Base-by-base conservation (phyloP, 306 rosid species). In the Medicago arabica region DNA sequence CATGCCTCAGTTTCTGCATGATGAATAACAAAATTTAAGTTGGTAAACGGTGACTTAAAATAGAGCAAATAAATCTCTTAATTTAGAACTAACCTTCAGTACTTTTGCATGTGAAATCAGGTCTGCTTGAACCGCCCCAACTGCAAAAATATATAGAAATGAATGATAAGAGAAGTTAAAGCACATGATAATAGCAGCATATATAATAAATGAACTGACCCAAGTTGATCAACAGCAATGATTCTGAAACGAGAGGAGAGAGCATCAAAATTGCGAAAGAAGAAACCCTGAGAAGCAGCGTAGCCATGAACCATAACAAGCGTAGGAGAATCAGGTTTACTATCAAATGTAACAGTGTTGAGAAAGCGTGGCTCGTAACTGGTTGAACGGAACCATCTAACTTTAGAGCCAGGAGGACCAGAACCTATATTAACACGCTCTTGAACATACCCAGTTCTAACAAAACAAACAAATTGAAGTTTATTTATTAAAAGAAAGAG, bases 91-190 rank as follows among this genome's bases (percentile, higher is more conserved):
- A 70, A 93, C 99, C 99, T 89, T 95, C 98, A 18, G 99, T 95
- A 86, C 93, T 92, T 89, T 74, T 86, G 87, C 99, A 95, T 21
- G 96, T 90, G 79, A 95, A 95, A 74, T 95, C 98, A 21, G 99
- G 99, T 88, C 99, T 90, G 85, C 99, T 95, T 80, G 99, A 95
- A 78, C 96, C 99, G 49, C 99, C 99, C 99, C 99, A 95, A 72
- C 99, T 95, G 89, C 54, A 82, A 72, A 75, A 54, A 44, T 19
- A 67, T 28, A 28, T 28, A 28, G 31, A 40, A 78, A 55, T 47
- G 55, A 39, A 21, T 67, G 61, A 78, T 7, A 28, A 64, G n/a
- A 50, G 31, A 47, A n/a, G n/a, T n/a, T n/a, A n/a, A n/a, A n/a
- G n/a, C n/a, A 80, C 13, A 38, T 46, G 3, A 34, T 17, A 21